These are phyloP conservation scores for Trametes meyenii DNA, from an alignment of 768 basidiomycete genomes.

Conservation along the genomic window DNA sequence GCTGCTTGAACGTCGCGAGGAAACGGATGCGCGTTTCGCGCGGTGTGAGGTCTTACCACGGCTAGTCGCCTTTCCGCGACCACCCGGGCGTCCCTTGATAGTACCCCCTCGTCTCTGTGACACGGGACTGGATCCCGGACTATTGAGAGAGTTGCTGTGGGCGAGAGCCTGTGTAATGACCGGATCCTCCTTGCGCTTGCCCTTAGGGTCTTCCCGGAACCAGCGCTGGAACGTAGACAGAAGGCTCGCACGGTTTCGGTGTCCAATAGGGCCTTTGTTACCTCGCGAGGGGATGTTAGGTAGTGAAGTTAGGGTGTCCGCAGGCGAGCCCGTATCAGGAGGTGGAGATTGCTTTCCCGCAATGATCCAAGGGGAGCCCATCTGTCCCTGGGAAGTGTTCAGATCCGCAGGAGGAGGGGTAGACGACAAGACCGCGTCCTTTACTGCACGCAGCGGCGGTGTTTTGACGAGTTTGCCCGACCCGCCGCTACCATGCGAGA, in stretches of 20 bases:
- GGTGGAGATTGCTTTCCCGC: slow-evolving; percentile 47
- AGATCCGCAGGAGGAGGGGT: slow-evolving; percentile 45
- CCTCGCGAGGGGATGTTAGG: slow-evolving; percentile 42
- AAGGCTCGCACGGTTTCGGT: slow-evolving; percentile 76
- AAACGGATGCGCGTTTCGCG: slow-evolving; percentile 68
- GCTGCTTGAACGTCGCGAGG: slow-evolving; percentile 87
- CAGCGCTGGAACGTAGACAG: slow-evolving; percentile 85
- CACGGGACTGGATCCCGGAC: slow-evolving; percentile 24
- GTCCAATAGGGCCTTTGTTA: slow-evolving; percentile 38
- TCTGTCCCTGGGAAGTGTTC: slow-evolving; percentile 36
- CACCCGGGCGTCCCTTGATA: slow-evolving; percentile 56
- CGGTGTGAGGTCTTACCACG: slow-evolving; percentile 47
- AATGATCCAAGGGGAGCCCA: slow-evolving; percentile 78
- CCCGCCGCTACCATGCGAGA: slow-evolving; percentile 59
- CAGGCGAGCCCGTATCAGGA: slow-evolving; percentile 56
- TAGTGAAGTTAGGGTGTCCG: slow-evolving; percentile 52
- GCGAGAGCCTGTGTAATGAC: slow-evolving; percentile 21
- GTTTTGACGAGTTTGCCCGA: slow-evolving; percentile 72
- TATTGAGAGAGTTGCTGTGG: slow-evolving; percentile 17
- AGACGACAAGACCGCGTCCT: slow-evolving; percentile 46
- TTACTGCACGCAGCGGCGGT: slow-evolving; percentile 59
- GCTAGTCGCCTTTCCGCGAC: slow-evolving; percentile 28
- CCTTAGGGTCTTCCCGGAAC: slow-evolving; percentile 91
- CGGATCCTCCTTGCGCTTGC: slow-evolving; percentile 68
- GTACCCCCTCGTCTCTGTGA: slow-evolving; percentile 36